These are phyloP conservation scores for Quercus gilva DNA, from an alignment of 306 rosid genomes.

Conservation along the genomic window DNA sequence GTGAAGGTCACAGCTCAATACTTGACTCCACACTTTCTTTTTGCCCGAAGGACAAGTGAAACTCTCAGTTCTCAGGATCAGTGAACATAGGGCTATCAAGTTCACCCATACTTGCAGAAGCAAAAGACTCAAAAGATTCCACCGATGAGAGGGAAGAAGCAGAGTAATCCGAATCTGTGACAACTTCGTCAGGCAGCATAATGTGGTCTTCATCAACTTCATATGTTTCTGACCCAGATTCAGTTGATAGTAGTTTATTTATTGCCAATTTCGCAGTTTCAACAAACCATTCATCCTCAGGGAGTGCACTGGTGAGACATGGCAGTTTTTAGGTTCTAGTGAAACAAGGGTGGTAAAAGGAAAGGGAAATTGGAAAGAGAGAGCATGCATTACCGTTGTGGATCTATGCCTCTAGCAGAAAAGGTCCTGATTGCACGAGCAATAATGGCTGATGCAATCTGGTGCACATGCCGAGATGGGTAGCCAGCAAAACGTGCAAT, in stretches of 20 bases:
- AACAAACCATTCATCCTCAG: conserved; percentile 94
- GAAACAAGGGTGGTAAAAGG: conserved; percentile 1
- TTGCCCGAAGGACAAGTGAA: neutral
- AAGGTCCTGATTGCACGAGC: conserved; percentile 91
- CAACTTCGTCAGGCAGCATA: conserved; percentile 41
- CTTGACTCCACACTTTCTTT: neutral
- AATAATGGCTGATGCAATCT: conserved; percentile 83
- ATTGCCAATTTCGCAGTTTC: conserved; percentile 89
- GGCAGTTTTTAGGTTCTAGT: conserved; percentile 20
- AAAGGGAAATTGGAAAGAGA: conserved; percentile 12
- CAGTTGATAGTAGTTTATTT: conserved; percentile 65
- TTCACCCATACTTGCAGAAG: conserved; percentile 94
- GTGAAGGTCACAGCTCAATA: neutral
- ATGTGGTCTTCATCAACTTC: conserved; percentile 79
- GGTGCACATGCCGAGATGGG: conserved; percentile 86
- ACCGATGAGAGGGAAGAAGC: conserved; percentile 69
- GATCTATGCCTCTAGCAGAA: conserved; percentile 78
- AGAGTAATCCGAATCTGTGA: conserved; percentile 66
- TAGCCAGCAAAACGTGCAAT: conserved; percentile 91
- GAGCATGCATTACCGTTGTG: conserved; percentile 60
- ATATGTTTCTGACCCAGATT: conserved; percentile 74
- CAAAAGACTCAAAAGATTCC: conserved; percentile 82
- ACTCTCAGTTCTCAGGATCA: conserved; percentile 46
- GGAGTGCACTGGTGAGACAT: conserved; percentile 61
- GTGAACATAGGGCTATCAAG: conserved; percentile 79